Evolutionary conservation across 2,329 filamentous ascomycete species (phyloP).

Genomic region (Fusarium clavum): DNA sequence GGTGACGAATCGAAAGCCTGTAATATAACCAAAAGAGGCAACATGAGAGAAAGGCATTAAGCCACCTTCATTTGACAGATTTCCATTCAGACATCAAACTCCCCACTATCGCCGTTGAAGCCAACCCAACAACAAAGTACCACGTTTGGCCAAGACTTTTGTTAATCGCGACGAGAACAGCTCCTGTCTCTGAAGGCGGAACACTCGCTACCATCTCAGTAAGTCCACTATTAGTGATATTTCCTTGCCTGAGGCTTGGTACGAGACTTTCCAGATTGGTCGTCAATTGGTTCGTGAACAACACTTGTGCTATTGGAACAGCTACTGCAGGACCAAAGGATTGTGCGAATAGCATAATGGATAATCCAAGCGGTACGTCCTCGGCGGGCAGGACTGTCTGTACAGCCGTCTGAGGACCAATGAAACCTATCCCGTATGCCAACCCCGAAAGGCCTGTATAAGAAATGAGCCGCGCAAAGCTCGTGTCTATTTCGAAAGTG

Average conservation of each 20-base stretch:
- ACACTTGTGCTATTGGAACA: slow-evolving; percentile 28
- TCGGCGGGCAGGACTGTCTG: slow-evolving; percentile 9
- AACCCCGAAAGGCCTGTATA: slow-evolving; percentile 20
- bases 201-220: background rate
- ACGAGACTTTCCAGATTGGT: slow-evolving; percentile 13
- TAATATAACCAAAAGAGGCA: no score
- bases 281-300: slow-evolving; percentile 34
- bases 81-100: slow-evolving; percentile 24
- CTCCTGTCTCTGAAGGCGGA: background rate
- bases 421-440: slow-evolving; percentile 27
- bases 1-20: background rate
- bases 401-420: slow-evolving; percentile 21
- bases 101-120: slow-evolving; percentile 18
- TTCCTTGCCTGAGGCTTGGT: background rate
- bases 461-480: background rate
- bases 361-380: slow-evolving; percentile 34
- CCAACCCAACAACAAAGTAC: slow-evolving; percentile 20
- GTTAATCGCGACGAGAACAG: background rate
- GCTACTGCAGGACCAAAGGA: slow-evolving; percentile 34
- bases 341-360: slow-evolving; percentile 41
- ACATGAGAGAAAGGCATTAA: background rate
- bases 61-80: slow-evolving; percentile 4
- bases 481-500: slow-evolving; percentile 11
- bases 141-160: slow-evolving; percentile 23
- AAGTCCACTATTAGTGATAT: slow-evolving; percentile 10